Base-by-base conservation (phyloP, 2,329 filamentous ascomycete species). In the Pseudogymnoascus verrucosus region DNA sequence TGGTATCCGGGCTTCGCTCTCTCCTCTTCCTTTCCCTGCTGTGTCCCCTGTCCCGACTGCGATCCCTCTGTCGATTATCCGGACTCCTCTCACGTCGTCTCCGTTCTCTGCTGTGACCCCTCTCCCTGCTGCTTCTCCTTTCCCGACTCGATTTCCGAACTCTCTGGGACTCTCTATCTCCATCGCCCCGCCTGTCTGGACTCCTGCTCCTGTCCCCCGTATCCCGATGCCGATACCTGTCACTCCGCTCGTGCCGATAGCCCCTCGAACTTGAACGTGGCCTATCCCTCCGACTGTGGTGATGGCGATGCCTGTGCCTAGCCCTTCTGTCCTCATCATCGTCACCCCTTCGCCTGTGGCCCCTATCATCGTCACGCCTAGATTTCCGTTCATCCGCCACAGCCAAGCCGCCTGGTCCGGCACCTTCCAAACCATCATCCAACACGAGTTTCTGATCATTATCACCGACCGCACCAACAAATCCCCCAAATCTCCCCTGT, bases 251-350 rank as follows among this genome's bases (percentile, higher is more conserved):
- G 31, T 65, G 36, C 1, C 62, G 61, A 36, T 62, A 34, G 66
- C 68, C 70, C 63, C 68, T 67, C 16, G 71, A 70, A 44, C 69
- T 67, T 12, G 59, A 31, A 70, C 61, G 64, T 23, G 26, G 64
- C 39, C 70, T 71, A 34, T 64, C 64, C 68, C 68, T 72, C 62
- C 68, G 67, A 37, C 70, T 71, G 28, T 70, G 72, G 66, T 70
- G 71, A 59, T 70, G 71, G 64, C 71, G 69, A 40, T 68, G 68
- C 67, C 71, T 71, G 51, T 71, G 68, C 60, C 65, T 70, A 12
- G 36, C 11, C 21, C 54, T 68, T 66, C 36, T 71, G 68, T 40
- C 67, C 67, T 51, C 65, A 67, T 61, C 67, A 67, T 63, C 68
- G 68, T 66, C 72, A 39, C 66, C 69, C 60, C 64, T 39, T 65